Base-by-base conservation (phyloP, 2,329 filamentous ascomycete genomes). In the Calonectria pseudoreteaudii region DNA sequence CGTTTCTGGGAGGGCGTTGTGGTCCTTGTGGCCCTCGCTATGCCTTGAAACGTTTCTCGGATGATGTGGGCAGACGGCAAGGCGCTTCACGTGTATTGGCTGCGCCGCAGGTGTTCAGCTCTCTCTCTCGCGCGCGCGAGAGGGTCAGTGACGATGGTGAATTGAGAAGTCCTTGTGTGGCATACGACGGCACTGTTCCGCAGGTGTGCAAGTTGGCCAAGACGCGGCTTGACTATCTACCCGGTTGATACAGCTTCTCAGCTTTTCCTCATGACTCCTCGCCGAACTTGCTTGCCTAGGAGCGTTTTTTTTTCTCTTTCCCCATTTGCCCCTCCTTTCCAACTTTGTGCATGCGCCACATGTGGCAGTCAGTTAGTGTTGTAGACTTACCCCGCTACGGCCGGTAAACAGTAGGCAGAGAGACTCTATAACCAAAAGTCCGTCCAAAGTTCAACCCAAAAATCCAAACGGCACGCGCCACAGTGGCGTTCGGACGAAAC, bases 301-400 rank as follows among this genome's bases (percentile, higher is more conserved):
- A 30, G n/a, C n/a, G n/a, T n/a, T n/a, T n/a, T n/a, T n/a, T n/a
- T n/a, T 72, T 72, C 65, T 72, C 52, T 66, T 56, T 49, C 60
- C 18, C 41, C 41, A 47, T 49, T 58, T 68, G 66, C 66, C 70
- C 70, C 66, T 68, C 70, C 56, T 58, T 68, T 30, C 28, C 41
- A 58, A 49, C n/a, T 62, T 56, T 69, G 66, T 44, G 50, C 56
- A 49, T 41, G 65, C 70, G 70, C 70, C 70, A 72, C 70, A 72
- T 14, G 14, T 44, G 64, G 67, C 50, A 69, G 30, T 26, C 56
- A 20, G 34, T 34, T 20, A 23, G 30, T 58, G 53, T 36, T 8
- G 31, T 36, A 18, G 20, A 30, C 50, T 31, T 71, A 74, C 72
- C 72, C 72, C 72, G 66, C 70, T 47, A 28, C 16, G 13, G 30